Evolutionary conservation across 1,284 basidiomycete genomes (phyloP), one percentile per base, ranked within the genome.

Genomic region (Trichosporon asahii): DNA sequence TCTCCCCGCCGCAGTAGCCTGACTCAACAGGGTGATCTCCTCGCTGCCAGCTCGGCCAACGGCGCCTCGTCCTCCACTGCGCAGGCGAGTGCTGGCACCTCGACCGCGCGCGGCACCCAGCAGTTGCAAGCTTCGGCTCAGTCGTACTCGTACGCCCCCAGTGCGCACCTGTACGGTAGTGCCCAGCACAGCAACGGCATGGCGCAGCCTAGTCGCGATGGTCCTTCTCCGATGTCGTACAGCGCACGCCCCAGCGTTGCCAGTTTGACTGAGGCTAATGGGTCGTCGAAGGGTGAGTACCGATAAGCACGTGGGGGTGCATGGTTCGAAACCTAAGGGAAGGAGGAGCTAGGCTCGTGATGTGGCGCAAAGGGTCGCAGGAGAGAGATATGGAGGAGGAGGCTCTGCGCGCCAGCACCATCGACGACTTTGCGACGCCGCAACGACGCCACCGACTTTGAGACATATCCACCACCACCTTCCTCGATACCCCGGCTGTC

Each of bases 1-100:
- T 67, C 70, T 8, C 57, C 57, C 29, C 57, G 57, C 57, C 57
- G 57, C 57, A 61, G 57, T 61, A 61, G 57, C 57, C 57, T 61
- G 57, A 61, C 57, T 61, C 57, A 61, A 61, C 57, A 61, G 57
- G 57, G 57, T 61, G 57, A 61, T 31, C 27, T 61, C 29, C 57
- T 61, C 57, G 57, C 57, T 61, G 57, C 57, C 29, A 61, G 57
- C 57, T 31, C 57, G 15, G 57, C 57, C 18, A 61, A 61, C 27
- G 57, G 57, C 57, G 57, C 57, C 9, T 9, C 57, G 18, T 61
- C 57, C 27, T 61, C 57, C 14, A 33, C 57, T 29, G 57, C 57
- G 57, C 57, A 61, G 57, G 57, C 57, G 27, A 31, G 57, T 31
- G 57, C 57, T 61, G 57, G 57, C 57, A 61, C 57, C 57, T 61